Base-by-base conservation (phyloP, 2,329 filamentous ascomycete species). In the Emergomyces africanus region DNA sequence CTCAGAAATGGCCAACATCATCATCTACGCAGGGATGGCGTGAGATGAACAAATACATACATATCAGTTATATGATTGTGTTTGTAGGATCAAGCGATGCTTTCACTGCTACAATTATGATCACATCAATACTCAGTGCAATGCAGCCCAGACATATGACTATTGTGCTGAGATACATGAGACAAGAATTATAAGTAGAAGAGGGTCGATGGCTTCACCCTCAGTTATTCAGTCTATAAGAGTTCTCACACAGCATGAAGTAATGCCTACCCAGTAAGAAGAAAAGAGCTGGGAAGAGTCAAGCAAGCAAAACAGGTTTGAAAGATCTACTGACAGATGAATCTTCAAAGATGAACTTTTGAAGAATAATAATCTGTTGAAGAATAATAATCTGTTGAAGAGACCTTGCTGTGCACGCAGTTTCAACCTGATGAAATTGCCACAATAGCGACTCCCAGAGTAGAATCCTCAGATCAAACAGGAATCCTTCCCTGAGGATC, bases 111-210 rank as follows among this genome's bases (percentile, higher is more conserved):
- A 20, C n/a, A 42, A 25, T 28, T 39, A 55, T 20, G 14, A 35
- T 14, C 53, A 39, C 53, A 39, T 37, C 25, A 35, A 35, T 20
- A 55, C 30, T 37, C 35, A 55, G 23, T 55, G 50, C 50, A 12
- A 53, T 14, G 50, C 50, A 53, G 50, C 28, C 35, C 50, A 53
- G 37, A 12, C 50, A 53, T 53, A 28, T 5, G 28, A 28, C 50
- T 53, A 53, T 53, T 53, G 50, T 20, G 50, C 50, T n/a, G 50
- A 53, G 50, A 15, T 53, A 35, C 50, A 53, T n/a, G 50, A 53
- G 50, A 53, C 50, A 53, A 37, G 14, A 53, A 53, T 28, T 53
- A 28, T 28, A 35, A 12, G 50, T 28, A 53, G 50, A 53, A 53
- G 35, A 20, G 50, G 1, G 50, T 37, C 12, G 50, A 53, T 14